Evolutionary conservation across 768 basidiomycete genomes (phyloP).

Genomic region (Filobasidium floriforme): DNA sequence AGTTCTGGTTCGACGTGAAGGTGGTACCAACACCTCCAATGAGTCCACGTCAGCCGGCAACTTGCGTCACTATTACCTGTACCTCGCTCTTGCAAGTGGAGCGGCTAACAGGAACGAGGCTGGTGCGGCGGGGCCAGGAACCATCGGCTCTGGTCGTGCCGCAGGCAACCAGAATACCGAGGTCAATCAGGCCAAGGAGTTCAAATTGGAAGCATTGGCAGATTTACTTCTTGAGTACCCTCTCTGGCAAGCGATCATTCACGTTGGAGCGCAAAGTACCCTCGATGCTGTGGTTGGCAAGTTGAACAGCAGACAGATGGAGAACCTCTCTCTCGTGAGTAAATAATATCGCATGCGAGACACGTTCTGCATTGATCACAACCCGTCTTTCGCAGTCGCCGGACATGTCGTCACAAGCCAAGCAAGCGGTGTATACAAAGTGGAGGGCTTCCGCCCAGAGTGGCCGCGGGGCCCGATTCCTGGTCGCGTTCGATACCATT

Average conservation of each 20-base stretch:
- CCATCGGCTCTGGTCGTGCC: constrained; percentile 80
- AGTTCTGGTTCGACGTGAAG: constrained; percentile 78
- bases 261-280: constrained; percentile 40
- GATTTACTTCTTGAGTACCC: constrained; percentile 57
- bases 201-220: constrained; percentile 66
- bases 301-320: constrained; percentile 71
- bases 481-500: constrained; percentile 89
- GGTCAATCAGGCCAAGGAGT: constrained; percentile 42
- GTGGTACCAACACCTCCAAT: constrained; percentile 36
- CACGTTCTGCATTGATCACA: not conserved
- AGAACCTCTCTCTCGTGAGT: constrained; percentile 79
- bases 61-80: constrained; percentile 90
- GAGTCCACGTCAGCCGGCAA: constrained; percentile 42
- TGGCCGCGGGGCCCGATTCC: constrained; percentile 46
- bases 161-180: constrained; percentile 31
- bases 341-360: not conserved
- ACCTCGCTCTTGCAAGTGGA: constrained; percentile 75
- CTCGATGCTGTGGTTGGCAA: constrained; percentile 56
- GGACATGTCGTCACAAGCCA: constrained; percentile 79
- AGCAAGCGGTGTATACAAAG: constrained; percentile 73
- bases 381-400: constrained; percentile 23
- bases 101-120: constrained; percentile 55
- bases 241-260: constrained; percentile 43
- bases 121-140: constrained; percentile 50
- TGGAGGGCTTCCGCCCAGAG: constrained; percentile 47